These are phyloP conservation scores for Paecilomyces formosus DNA, from an alignment of 2,329 filamentous ascomycete genomes.

Conservation along the genomic window DNA sequence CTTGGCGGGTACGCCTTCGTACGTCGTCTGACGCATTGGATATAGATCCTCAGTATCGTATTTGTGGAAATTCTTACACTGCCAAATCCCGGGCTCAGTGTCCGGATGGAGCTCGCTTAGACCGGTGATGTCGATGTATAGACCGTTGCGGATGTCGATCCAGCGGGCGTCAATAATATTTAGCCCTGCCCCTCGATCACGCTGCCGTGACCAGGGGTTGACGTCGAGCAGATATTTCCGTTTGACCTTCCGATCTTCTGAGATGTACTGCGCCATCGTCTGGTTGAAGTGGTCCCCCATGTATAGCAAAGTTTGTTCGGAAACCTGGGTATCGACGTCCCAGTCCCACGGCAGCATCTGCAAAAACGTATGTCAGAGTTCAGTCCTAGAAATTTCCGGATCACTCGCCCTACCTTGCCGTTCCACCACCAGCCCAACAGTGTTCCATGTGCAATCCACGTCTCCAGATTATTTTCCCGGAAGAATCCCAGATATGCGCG, in stretches of 20 bases:
- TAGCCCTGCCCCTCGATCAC: slow-evolving; percentile 56
- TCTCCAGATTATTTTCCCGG: slow-evolving; percentile 59
- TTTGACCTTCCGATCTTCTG: slow-evolving; percentile 32
- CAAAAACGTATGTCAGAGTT: not conserved
- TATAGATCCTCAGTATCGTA: slow-evolving; percentile 67
- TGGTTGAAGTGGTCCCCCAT: slow-evolving; percentile 62
- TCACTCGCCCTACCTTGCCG: slow-evolving; percentile 38
- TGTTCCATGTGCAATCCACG: slow-evolving; percentile 81
- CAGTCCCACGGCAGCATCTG: slow-evolving; percentile 76
- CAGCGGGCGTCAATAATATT: slow-evolving; percentile 82
- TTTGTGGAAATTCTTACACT: slow-evolving; percentile 72
- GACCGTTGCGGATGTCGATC: slow-evolving; percentile 68
- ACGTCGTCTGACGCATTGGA: slow-evolving; percentile 65
- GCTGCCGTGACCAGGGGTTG: slow-evolving; percentile 61
- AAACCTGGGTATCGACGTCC: slow-evolving; percentile 76
- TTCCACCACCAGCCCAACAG: slow-evolving; percentile 90
- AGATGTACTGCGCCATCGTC: slow-evolving; percentile 48
- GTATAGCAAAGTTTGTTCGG: slow-evolving; percentile 56
- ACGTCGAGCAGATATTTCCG: slow-evolving; percentile 65
- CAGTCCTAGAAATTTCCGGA: not conserved
- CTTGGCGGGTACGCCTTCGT: slow-evolving; percentile 63
- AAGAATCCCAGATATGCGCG: slow-evolving; percentile 66
- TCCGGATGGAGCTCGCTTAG: slow-evolving; percentile 59
- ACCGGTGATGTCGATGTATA: slow-evolving; percentile 79
- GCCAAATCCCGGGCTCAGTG: slow-evolving; percentile 57